Conservation (phyloP, 805 yeast species). For the Cyberlindnera euphorbiiphila region DNA sequence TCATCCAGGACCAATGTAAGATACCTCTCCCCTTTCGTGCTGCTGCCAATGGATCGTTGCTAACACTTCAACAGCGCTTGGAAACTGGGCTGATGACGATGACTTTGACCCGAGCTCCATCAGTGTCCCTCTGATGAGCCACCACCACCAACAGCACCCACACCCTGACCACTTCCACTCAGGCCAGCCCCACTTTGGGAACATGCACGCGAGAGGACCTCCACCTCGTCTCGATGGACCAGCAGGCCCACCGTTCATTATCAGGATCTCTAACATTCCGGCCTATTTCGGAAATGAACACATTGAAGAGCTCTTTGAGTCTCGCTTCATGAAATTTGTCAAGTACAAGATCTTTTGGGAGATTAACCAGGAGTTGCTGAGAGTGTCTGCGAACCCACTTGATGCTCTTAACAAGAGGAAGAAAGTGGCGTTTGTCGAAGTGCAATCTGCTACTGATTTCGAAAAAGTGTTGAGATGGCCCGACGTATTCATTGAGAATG, state of each 20-base stretch:
- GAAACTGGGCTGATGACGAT: slow-evolving; percentile 70
- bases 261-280: slow-evolving; percentile 60
- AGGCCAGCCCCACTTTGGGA: slow-evolving; percentile 1
- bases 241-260: slow-evolving; percentile 55
- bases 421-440: slow-evolving; percentile 63
- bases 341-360: slow-evolving; percentile 63
- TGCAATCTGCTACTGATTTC: slow-evolving; percentile 47
- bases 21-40: too few species aligned
- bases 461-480: slow-evolving; percentile 59
- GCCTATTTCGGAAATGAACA: slow-evolving; percentile 46
- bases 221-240: slow-evolving; percentile 1
- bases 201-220: slow-evolving; percentile 8
- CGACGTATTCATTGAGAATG: slow-evolving; percentile 46
- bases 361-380: slow-evolving; percentile 35
- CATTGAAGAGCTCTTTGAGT: slow-evolving; percentile 56
- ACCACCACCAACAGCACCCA: slow-evolving; percentile 15
- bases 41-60: too few species aligned
- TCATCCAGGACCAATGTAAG: slow-evolving; percentile 24
- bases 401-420: slow-evolving; percentile 32
- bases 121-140: slow-evolving; percentile 38
- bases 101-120: slow-evolving; percentile 62
- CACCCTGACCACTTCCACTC: slow-evolving; percentile 5
- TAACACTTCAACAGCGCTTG: slow-evolving; percentile 16
- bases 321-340: slow-evolving; percentile 54
- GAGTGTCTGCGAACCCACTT: slow-evolving; percentile 21